Base-by-base conservation (phyloP, 371 early-diverging fungal species). In the Mucor racemosus region DNA sequence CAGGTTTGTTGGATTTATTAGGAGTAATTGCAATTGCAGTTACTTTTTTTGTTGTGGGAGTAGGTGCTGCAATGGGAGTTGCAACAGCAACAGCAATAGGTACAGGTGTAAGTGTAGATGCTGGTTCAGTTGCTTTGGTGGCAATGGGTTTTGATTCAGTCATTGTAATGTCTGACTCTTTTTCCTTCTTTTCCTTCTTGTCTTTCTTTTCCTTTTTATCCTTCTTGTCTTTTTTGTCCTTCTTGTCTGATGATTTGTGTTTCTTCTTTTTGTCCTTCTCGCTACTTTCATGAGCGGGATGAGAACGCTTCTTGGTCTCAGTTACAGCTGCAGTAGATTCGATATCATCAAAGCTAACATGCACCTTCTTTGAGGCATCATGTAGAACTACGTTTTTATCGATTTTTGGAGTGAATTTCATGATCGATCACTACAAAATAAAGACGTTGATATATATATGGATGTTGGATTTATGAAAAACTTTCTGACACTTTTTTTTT, bases 391-490 rank as follows among this genome's bases (percentile, higher is more conserved):
- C 61, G 17, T 70, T 54, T 62, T 75, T 79, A 11, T 69, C 72
- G n/a, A 66, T 58, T 11, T 58, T 77, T 31, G 77, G 77, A 42
- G 72, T 74, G 34, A 77, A 77, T 61, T 77, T 76, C 67, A 73
- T 74, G 36, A 53, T 60, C 48, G 31, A 53, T 26, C 11, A 53
- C 39, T 34, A 53, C 31, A 31, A 6, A 46, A 46, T 9, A 46
- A 46, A 19, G 17, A 46, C 3, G 26, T 26, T 38, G 38, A 38
- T 6, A 11, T 38, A 5, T 21, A 53, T 9, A 9, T 11, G 13
- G 50, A 17, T 5, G 50, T 4, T 17, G 13, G 26, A 50, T 26
- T 50, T 13, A 19, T 50, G 50, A 53, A 53, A 53, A 21, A 31
- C 31, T 26, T 53, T 53, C 14, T 53, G 21, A 31, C 31, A 31